These are phyloP conservation scores for Halteria grandinella DNA, from an alignment of 73 alveolate species.

Conservation along the genomic window DNA sequence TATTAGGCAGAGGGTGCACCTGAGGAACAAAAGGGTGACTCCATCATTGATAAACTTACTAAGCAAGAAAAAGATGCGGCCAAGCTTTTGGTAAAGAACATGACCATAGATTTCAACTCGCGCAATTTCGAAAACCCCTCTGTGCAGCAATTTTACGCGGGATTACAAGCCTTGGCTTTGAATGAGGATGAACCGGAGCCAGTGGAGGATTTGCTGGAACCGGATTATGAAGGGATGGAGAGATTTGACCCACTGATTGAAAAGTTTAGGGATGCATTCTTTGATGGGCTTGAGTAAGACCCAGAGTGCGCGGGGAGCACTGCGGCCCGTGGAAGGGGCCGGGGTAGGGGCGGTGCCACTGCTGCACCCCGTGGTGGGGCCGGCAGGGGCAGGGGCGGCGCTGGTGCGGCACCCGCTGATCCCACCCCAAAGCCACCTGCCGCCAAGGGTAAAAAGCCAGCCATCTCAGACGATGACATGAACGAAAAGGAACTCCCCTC, in stretches of 20 bases:
- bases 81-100: constrained; percentile 56
- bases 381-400: too few species aligned
- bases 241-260: constrained; percentile 55
- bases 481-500: constrained; percentile 22
- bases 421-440: too few species aligned
- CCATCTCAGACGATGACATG: not conserved
- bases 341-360: constrained; percentile 21
- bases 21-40: not conserved
- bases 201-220: constrained; percentile 65
- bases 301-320: constrained; percentile 58
- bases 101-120: constrained; percentile 66
- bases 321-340: constrained; percentile 1
- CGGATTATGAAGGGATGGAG: constrained; percentile 68
- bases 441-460: too few species aligned
- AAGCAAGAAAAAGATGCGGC: constrained; percentile 59
- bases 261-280: constrained; percentile 50
- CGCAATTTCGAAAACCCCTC: constrained; percentile 73
- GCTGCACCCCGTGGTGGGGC: constrained; percentile 11
- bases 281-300: constrained; percentile 55
- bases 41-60: constrained; percentile 33
- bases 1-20: not conserved
- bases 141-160: constrained; percentile 61
- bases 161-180: constrained; percentile 71
- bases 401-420: constrained; percentile 6
- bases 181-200: constrained; percentile 69